Conservation (phyloP, 1,284 basidiomycete genomes). For the Vanrija sp. region DNA sequence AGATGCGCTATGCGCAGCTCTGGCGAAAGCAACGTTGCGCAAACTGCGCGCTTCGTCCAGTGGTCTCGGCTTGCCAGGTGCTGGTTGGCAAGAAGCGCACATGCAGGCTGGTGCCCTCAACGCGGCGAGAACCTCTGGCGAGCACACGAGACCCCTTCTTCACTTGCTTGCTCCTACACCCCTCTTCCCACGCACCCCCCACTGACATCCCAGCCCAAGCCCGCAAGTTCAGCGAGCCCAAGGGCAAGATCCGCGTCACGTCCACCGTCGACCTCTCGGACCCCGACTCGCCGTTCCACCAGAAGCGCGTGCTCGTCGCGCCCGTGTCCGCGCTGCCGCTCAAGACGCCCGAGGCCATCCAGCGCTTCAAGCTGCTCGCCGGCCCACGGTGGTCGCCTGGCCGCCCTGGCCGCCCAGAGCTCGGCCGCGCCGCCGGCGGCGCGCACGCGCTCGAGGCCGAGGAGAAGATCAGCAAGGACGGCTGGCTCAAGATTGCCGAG, state of each 20-base stretch:
- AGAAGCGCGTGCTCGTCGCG: conserved; percentile 66
- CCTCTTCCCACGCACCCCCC: conserved; percentile 2
- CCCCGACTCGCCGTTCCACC: conserved; percentile 59
- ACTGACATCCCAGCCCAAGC: conserved; percentile 58
- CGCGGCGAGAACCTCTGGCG: too few species aligned
- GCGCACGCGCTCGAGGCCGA: background rate
- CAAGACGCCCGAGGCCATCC: conserved; percentile 58
- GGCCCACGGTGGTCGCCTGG: conserved; percentile 75
- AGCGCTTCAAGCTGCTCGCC: conserved; percentile 75
- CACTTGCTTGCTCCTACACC: too few species aligned
- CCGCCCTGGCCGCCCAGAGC: conserved; percentile 53
- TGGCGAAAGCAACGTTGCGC: too few species aligned
- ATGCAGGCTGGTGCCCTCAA: too few species aligned
- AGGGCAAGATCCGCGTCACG: conserved; percentile 60
- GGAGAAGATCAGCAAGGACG: conserved; percentile 55
- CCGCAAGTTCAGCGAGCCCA: conserved; percentile 67
- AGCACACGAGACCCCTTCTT: too few species aligned
- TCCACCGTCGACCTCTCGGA: conserved; percentile 72
- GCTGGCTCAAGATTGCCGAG: conserved; percentile 79
- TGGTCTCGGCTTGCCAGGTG: too few species aligned
- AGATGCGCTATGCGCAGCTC: too few species aligned
- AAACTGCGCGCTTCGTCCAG: too few species aligned
- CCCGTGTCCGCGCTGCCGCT: conserved; percentile 69
- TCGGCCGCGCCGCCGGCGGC: conserved; percentile 41
- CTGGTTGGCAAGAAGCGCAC: too few species aligned